These are phyloP conservation scores for Isochrysis galbana DNA, from an alignment of 78 protist species.

Conservation along the genomic window DNA sequence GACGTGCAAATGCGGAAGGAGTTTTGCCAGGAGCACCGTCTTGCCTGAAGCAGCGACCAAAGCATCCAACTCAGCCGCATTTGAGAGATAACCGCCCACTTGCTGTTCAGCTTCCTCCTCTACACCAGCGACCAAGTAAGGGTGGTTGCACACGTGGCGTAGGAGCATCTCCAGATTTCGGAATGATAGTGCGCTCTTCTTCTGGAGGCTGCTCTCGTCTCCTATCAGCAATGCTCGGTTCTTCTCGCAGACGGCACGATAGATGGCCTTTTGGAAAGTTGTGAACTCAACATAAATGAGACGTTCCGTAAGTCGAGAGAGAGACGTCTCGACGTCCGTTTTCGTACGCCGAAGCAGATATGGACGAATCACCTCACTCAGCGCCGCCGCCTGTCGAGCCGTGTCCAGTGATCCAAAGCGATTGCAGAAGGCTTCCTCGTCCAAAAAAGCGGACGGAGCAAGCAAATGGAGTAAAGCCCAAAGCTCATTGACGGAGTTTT, in stretches of 20 bases:
- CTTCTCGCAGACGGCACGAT: conserved; percentile 61
- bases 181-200: neutral
- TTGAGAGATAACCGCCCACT: neutral
- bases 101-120: neutral
- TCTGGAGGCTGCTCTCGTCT: neutral
- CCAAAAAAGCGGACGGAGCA: neutral
- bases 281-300: conserved; percentile 86
- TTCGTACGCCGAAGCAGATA: conserved; percentile 83
- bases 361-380: conserved; percentile 76
- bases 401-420: conserved; percentile 29
- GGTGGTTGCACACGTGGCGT: conserved; percentile 90
- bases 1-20: conserved; percentile 71
- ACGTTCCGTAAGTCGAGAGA: conserved; percentile 51
- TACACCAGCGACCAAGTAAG: conserved; percentile 74
- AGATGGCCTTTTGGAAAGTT: conserved; percentile 70
- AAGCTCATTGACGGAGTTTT: neutral
- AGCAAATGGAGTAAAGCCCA: neutral
- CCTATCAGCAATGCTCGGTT: conserved; percentile 36
- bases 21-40: conserved; percentile 82
- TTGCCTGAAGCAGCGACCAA: conserved; percentile 72
- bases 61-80: neutral
- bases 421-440: neutral
- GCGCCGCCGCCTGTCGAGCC: conserved; percentile 27
- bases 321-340: conserved; percentile 78
- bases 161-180: conserved; percentile 66